Evolutionary conservation across 345 rosid genomes (phyloP), one percentile per base, ranked within the genome.

Genomic region (Cochlearia excelsa): DNA sequence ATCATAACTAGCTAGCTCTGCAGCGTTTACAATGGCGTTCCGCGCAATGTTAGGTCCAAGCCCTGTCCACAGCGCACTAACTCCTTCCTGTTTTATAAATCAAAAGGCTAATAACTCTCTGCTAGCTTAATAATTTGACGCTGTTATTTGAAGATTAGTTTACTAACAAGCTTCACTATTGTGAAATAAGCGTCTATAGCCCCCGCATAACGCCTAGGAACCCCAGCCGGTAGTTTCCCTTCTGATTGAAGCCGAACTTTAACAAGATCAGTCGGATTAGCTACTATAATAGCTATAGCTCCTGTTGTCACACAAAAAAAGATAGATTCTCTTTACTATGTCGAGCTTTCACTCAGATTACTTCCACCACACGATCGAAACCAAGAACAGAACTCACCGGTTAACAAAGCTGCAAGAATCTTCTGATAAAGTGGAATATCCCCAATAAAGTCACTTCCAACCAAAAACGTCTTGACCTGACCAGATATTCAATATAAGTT

Each of bases 1-100:
- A 80, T 93, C 99, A 76, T 93, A 93, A 73, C 97, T 89, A 59
- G 99, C 99, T 37, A 93, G 79, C 72, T 93, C 97, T 64, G 99
- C 99, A 68, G 99, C 99, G 80, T 93, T 93, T 63, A 93, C 77
- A 58, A 87, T 82, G 66, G 97, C 97, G 71, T 93, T 93, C 63
- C 99, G 68, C 52, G 95, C 97, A 57, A 93, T 79, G 51, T 93
- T 93, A 38, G 99, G 97, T 11, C 99, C 99, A 69, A 92, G 85
- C 35, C 98, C 96, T 2, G 95, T 88, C 99, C 99, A 93, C 16
- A 88, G 72, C 39, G 95, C 99, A 34, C 76, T 66, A 44, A 88
- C 43, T 69, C 98, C 98, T 78, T 88, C 98, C 98, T 81, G 66
- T 59, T 49, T 54, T 0, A 55, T 11, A 45, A 3, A 30, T 5